Evolutionary conservation across 2,329 filamentous ascomycete genomes (phyloP).

Genomic region (Monosporascus sp.): DNA sequence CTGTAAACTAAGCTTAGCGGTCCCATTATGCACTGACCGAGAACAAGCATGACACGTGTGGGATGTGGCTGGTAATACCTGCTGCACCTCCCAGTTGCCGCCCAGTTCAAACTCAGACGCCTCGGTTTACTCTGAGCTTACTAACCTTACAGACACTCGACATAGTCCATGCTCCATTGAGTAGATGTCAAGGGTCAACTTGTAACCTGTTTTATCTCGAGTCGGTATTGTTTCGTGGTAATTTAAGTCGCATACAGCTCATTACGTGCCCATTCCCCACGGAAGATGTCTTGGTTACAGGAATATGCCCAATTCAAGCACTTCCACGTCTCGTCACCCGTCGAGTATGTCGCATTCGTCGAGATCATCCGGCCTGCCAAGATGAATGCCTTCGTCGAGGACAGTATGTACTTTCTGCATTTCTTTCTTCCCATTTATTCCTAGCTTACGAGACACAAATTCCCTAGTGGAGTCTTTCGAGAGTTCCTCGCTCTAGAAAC

Average conservation of each 20-base stretch:
- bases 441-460: too few species aligned
- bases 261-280: too few species aligned
- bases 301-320: slow-evolving; percentile 50
- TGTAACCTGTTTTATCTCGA: too few species aligned
- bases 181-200: too few species aligned
- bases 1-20: slow-evolving; percentile 2
- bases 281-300: slow-evolving; percentile 12
- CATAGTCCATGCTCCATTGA: too few species aligned
- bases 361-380: slow-evolving; percentile 85
- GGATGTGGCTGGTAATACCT: slow-evolving; percentile 3
- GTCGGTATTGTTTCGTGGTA: too few species aligned
- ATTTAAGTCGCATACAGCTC: background rate
- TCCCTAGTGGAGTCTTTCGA: too few species aligned
- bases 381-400: slow-evolving; percentile 79
- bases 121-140: background rate
- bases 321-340: slow-evolving; percentile 69
- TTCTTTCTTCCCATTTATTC: too few species aligned
- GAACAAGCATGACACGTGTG: background rate
- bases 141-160: background rate
- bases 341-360: slow-evolving; percentile 75
- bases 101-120: background rate
- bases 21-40: background rate
- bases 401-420: slow-evolving; percentile 30
- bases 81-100: background rate
- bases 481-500: too few species aligned